Evolutionary conservation across 1,284 basidiomycete genomes (phyloP).

Genomic region (Abortiporus biennis): DNA sequence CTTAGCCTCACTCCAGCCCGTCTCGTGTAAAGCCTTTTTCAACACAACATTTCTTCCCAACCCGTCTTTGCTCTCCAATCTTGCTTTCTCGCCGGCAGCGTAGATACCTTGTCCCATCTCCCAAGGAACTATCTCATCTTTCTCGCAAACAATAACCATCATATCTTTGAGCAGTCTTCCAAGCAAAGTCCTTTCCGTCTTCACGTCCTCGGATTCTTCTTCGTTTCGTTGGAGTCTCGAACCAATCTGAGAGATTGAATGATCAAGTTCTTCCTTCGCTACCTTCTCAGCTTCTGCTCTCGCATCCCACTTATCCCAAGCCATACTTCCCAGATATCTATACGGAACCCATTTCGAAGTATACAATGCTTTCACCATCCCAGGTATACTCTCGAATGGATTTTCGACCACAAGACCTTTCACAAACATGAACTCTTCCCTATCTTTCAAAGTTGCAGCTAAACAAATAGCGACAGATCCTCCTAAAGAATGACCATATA

Average conservation of each 20-base stretch:
- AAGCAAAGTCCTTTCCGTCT: no score
- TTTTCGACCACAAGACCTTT: constrained; percentile 43
- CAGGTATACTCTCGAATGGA: constrained; percentile 42
- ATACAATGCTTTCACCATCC: constrained; percentile 43
- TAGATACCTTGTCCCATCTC: constrained; percentile 32
- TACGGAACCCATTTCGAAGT: constrained; percentile 45
- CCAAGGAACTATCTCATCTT: constrained; percentile 42
- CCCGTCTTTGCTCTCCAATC: constrained; percentile 1
- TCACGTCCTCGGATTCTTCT: no score
- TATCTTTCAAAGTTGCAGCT: constrained; percentile 13
- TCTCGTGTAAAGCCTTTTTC: constrained; percentile 35
- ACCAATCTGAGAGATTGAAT: background rate
- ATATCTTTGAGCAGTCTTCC: constrained; percentile 20
- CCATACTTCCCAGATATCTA: constrained; percentile 36
- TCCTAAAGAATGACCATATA: constrained; percentile 48
- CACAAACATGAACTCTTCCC: constrained; percentile 19
- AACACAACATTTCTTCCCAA: constrained; percentile 22
- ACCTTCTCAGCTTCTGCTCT: constrained; percentile 20
- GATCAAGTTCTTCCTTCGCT: constrained; percentile 1
- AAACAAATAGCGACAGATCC: constrained; percentile 38
- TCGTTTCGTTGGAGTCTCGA: no score
- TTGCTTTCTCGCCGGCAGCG: constrained; percentile 5
- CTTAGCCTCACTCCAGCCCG: constrained; percentile 30
- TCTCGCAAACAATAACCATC: constrained; percentile 32
- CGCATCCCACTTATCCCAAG: constrained; percentile 44